A percentile compares a stretch with the other conserved stretches of the same genome.
Conservation (phyloP, 2,329 filamentous ascomycete genomes). For the Arachnopeziza araneosa region DNA sequence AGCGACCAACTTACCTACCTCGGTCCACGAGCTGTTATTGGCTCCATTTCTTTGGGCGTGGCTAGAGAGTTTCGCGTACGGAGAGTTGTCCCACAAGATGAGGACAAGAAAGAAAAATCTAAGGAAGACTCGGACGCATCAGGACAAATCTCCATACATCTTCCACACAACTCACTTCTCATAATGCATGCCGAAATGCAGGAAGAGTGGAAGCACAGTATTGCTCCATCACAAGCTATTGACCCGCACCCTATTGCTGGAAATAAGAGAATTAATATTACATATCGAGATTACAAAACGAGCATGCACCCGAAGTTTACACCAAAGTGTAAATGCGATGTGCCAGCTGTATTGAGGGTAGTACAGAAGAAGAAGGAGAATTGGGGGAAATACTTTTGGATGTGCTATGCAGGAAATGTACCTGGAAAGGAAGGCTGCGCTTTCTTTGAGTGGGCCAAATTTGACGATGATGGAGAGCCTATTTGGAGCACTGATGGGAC, state of each 20-base stretch:
- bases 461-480: slow-evolving; percentile 81
- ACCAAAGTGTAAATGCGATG: slow-evolving; percentile 69
- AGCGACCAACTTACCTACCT: slow-evolving; percentile 90
- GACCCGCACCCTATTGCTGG: slow-evolving; percentile 80
- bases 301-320: slow-evolving; percentile 72
- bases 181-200: slow-evolving; percentile 99
- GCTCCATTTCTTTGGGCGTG: slow-evolving; percentile 84
- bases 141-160: slow-evolving; percentile 86
- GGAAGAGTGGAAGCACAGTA: slow-evolving; percentile 90
- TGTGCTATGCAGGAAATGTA: slow-evolving; percentile 75
- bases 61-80: slow-evolving; percentile 90
- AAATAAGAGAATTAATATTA: slow-evolving; percentile 83
- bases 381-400: slow-evolving; percentile 83
- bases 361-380: slow-evolving; percentile 75
- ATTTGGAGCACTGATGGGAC: slow-evolving; percentile 42
- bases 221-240: slow-evolving; percentile 68
- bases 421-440: slow-evolving; percentile 64
- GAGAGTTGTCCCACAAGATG: slow-evolving; percentile 59
- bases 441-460: slow-evolving; percentile 81
- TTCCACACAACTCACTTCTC: slow-evolving; percentile 89
- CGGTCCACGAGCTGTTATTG: slow-evolving; percentile 82
- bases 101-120: slow-evolving; percentile 16
- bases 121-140: slow-evolving; percentile 54
- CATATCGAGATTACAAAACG: slow-evolving; percentile 80
- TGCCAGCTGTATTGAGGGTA: slow-evolving; percentile 66